Evolutionary conservation across 805 yeast species (phyloP).

Genomic region (Barnettozyma wickerhamii): DNA sequence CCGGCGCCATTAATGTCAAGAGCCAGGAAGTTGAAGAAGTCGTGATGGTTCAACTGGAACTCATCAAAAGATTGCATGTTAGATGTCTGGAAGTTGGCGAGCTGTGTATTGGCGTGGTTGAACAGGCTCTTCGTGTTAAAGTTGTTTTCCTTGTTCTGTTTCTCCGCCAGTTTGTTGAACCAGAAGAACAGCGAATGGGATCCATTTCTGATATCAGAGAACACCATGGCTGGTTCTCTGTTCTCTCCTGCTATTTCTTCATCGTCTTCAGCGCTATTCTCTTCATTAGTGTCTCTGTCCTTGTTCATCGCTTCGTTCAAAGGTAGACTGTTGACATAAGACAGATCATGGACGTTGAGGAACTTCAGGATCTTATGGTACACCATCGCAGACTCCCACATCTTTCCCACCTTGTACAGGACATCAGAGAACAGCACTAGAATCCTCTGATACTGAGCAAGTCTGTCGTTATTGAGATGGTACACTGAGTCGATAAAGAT

Average conservation of each 20-base stretch:
- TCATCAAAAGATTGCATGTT: conserved; percentile 18
- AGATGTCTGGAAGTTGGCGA: conserved; percentile 17
- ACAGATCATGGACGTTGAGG: conserved; percentile 23
- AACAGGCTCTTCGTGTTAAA: conserved; percentile 3
- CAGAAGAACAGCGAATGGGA: conserved; percentile 29
- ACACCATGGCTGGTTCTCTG: conserved; percentile 32
- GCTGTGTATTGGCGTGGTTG: conserved; percentile 4
- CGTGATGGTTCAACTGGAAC: conserved; percentile 26
- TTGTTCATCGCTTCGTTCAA: conserved; percentile 2
- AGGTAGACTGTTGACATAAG: conserved; percentile 12
- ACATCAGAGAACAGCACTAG: conserved; percentile 16
- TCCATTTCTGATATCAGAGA: conserved; percentile 31
- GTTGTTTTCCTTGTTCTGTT: conserved; percentile 6
- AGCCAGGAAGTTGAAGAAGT: conserved; percentile 27
- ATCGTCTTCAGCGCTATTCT: conserved; percentile 17
- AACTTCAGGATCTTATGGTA: conserved; percentile 26
- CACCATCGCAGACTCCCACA: conserved; percentile 28
- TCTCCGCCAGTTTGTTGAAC: conserved; percentile 24
- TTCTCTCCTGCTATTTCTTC: conserved; percentile 25
- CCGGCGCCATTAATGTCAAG: conserved; percentile 23
- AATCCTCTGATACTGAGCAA: conserved; percentile 12
- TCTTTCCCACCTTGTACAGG: conserved; percentile 21
- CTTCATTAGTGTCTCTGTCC: conserved; percentile 16
- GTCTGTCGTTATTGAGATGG: conserved; percentile 7
- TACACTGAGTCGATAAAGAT: conserved; percentile 27